Evolutionary conservation across 306 rosid species (phyloP).

Genomic region (Castanospermum australe): DNA sequence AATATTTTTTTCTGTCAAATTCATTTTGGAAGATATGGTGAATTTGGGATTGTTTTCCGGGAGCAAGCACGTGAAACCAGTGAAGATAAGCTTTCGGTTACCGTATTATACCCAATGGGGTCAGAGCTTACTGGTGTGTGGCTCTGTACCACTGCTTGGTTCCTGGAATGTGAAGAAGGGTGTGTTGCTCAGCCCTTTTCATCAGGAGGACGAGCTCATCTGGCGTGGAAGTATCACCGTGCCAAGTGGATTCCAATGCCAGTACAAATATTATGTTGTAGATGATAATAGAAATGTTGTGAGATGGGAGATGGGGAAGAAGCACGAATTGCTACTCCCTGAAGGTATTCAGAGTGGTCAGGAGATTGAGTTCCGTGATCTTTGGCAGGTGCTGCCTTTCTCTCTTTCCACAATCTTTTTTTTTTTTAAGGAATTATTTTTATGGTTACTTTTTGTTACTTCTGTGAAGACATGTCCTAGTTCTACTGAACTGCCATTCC

Average conservation of each 20-base stretch:
- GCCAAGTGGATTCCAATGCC: slow-evolving; percentile 63
- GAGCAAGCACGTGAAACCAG: slow-evolving; percentile 52
- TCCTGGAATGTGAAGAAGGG: slow-evolving; percentile 93
- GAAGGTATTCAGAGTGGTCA: slow-evolving; percentile 66
- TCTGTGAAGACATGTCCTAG: background rate
- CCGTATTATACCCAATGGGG: slow-evolving; percentile 94
- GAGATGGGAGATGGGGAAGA: slow-evolving; percentile 82
- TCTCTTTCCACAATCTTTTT: slow-evolving; percentile 6
- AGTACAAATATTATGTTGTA: slow-evolving; percentile 81
- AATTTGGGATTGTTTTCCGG: slow-evolving; percentile 57
- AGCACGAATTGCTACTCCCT: slow-evolving; percentile 58
- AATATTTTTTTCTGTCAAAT: slow-evolving; percentile 30
- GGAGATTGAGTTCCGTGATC: slow-evolving; percentile 73
- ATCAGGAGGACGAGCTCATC: slow-evolving; percentile 70
- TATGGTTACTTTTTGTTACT: background rate
- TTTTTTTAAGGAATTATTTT: background rate
- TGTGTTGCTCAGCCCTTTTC: slow-evolving; percentile 61
- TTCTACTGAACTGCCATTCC: background rate
- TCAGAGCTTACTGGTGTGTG: slow-evolving; percentile 78
- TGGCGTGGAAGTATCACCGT: slow-evolving; percentile 78
- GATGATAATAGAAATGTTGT: slow-evolving; percentile 64
- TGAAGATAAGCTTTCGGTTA: slow-evolving; percentile 69
- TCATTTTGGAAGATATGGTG: slow-evolving; percentile 56
- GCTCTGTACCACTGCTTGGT: slow-evolving; percentile 82
- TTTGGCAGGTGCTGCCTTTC: slow-evolving; percentile 80